Base-by-base conservation (phyloP, 2,329 filamentous ascomycete species). In the Beauveria sp. region DNA sequence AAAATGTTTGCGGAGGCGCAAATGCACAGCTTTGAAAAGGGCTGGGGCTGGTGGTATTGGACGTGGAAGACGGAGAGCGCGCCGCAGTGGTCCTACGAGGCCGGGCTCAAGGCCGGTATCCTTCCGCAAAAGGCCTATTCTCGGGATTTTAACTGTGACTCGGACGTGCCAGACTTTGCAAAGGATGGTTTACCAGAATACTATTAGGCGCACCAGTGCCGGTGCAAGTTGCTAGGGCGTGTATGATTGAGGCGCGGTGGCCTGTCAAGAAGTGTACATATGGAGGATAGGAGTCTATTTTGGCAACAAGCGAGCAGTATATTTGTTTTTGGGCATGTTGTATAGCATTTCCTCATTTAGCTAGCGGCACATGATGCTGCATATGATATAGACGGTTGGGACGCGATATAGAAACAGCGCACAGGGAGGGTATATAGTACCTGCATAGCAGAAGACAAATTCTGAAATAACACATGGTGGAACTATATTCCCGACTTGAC, bases 21-120 rank as follows among this genome's bases (percentile, higher is more conserved):
- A 78, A 99, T 99, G 91, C 82, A 88, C 68, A 90, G 87, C 63
- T 99, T 98, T 70, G 93, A 98, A 74, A 86, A 88, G 65, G 91
- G 90, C 6, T 95, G 90, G 88, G 95, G 95, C 54, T 99, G 95
- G 95, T 97, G 96, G 77, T 99, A 99, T 77, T 99, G 95, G 95
- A 98, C 93, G 40, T 96, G 95, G 93, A 85, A 92, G 75, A 96
- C 93, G 34, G 93, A 98, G 78, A 81, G 76, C 66, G 87, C 89
- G 54, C 80, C 86, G 63, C 91, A 97, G 76, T 99, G 95, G 95
- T 96, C 92, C 72, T 96, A 95, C 78, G 86, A 93, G 74, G 80
- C 86, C 65, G 93, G 91, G 0, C 78, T 93, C 65, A 82, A 82
- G 58, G 89, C 89, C 1, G 91, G 91, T 0, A 91, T 93, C 53